Conservation (phyloP, 805 yeast genomes). For the Starmerella floris region DNA sequence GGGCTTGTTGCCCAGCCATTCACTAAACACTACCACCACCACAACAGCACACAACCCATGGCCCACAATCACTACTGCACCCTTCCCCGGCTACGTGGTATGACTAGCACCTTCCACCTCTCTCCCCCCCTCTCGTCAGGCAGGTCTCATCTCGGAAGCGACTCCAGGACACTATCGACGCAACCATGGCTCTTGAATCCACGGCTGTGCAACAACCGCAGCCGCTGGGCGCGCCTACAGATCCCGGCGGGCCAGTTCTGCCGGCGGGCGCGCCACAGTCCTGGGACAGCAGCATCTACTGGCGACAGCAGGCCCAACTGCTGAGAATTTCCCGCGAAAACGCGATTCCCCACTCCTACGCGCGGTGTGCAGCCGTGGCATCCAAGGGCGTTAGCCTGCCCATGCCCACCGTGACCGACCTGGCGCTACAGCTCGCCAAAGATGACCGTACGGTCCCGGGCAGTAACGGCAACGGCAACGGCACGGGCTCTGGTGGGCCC, state of each 20-base stretch:
- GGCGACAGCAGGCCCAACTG: slow-evolving; percentile 72
- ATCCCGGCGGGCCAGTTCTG: not conserved
- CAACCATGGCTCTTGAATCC: not conserved
- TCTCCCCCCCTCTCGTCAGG: no score
- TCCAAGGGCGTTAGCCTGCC: slow-evolving; percentile 26
- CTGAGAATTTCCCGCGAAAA: slow-evolving; percentile 58
- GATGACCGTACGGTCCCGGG: slow-evolving; percentile 14
- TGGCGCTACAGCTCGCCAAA: slow-evolving; percentile 29
- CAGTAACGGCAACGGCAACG: not conserved
- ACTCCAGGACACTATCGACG: no score
- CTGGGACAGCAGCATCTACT: slow-evolving; percentile 26
- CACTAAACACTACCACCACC: no score
- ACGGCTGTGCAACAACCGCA: not conserved
- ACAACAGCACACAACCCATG: no score
- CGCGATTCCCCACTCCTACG: slow-evolving; percentile 64
- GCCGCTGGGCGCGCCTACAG: not conserved
- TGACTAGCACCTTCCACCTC: no score
- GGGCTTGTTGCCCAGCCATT: no score
- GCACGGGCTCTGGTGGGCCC: not conserved
- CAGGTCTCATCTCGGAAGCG: no score
- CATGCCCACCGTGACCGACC: slow-evolving; percentile 28
- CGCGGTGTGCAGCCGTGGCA: slow-evolving; percentile 63
- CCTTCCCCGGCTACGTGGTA: no score
- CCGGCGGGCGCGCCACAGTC: not conserved
- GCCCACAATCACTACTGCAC: no score